Evolutionary conservation across 257 asterid species (phyloP).

Genomic region (Solanum acaule): DNA sequence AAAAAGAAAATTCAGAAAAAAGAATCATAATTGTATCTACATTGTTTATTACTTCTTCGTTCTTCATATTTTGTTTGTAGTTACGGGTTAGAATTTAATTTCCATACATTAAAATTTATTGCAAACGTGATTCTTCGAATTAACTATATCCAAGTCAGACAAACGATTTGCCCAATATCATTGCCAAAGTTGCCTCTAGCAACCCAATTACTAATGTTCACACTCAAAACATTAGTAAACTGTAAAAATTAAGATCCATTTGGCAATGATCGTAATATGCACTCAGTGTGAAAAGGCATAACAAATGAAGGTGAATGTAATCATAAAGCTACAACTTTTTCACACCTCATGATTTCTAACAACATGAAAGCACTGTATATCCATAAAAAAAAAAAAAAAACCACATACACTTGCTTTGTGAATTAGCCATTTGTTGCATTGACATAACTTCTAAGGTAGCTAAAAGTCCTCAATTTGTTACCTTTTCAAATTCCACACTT

Average conservation of each 20-base stretch:
- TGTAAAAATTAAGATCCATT: neutral
- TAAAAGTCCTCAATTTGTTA: neutral
- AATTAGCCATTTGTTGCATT: neutral
- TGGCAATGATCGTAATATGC: neutral
- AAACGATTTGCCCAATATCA: neutral
- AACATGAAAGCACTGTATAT: neutral
- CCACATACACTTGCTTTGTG: neutral
- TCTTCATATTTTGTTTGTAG: neutral
- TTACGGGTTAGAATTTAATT: neutral
- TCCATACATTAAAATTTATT: too few relatives aligned
- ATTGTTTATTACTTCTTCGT: neutral
- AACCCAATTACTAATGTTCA: neutral
- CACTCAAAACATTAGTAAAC: neutral
- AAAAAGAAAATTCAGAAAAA: neutral
- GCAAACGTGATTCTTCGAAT: neutral
- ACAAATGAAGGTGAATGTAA: neutral
- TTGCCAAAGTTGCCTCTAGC: neutral
- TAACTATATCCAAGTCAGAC: neutral
- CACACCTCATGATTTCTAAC: constrained; percentile 1
- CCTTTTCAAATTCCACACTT: neutral
- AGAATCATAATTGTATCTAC: neutral
- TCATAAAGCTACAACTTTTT: neutral
- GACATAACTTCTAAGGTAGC: neutral
- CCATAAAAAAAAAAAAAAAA: neutral
- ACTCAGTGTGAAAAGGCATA: neutral